Percentiles rank a stretch among this genome's conserved stretches.
phyloP scores from a whole-genome alignment of 1,284 basidiomycete genomes.

The Ganoderma sinense region DNA sequence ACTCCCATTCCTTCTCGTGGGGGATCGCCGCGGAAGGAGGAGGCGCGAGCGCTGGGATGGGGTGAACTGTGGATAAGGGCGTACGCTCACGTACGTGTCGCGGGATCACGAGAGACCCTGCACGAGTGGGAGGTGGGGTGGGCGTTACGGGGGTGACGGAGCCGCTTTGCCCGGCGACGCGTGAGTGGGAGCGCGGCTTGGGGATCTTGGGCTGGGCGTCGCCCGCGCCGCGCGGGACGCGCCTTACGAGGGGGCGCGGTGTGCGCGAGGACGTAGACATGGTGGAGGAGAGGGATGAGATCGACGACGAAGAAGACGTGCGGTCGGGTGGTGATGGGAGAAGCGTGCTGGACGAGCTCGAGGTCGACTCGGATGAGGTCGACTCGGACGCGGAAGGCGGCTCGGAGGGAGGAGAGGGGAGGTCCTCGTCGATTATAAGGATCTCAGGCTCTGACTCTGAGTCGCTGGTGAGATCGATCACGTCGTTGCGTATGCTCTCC shows the following conservation, averaged over 20 bases:
- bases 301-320: slow-evolving; percentile 18
- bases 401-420: not conserved
- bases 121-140: slow-evolving; percentile 22
- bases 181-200: slow-evolving; percentile 27
- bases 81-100: not conserved
- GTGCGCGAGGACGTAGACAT: slow-evolving; percentile 8
- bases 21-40: slow-evolving; percentile 12
- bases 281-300: slow-evolving; percentile 15
- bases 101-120: slow-evolving; percentile 19
- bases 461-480: slow-evolving; percentile 66
- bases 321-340: not conserved
- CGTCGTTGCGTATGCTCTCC: slow-evolving; percentile 68
- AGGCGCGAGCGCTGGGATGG: slow-evolving; percentile 11
- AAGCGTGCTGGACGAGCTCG: slow-evolving; percentile 7
- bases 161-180: slow-evolving; percentile 7
- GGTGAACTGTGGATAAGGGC: not conserved
- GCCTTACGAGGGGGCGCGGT: slow-evolving; percentile 19
- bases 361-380: not conserved
- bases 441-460: slow-evolving; percentile 44
- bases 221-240: slow-evolving; percentile 26
- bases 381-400: not conserved
- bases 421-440: slow-evolving; percentile 21
- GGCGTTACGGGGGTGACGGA: slow-evolving; percentile 17
- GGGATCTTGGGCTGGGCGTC: slow-evolving; percentile 23
- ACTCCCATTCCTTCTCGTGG: slow-evolving; percentile 61